These are phyloP conservation scores for Phenoliferia sp. DNA, from an alignment of 1,284 basidiomycete genomes.

Conservation along the genomic window DNA sequence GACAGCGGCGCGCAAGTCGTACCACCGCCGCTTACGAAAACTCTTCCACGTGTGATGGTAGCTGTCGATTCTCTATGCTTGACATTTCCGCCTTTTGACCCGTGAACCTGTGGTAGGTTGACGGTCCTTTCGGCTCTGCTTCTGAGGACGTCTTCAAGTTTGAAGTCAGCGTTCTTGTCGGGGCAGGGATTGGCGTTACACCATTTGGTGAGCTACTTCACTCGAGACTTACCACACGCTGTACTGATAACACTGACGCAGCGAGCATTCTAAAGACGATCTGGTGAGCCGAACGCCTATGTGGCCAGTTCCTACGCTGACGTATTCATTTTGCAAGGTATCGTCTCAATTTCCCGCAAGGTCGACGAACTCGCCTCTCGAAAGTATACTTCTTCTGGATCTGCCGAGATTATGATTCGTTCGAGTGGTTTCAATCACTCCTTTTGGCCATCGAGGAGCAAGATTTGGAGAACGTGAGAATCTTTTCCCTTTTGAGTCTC, in stretches of 20 bases:
- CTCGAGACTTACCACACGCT: too few relatives aligned
- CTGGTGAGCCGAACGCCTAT: constrained; percentile 49
- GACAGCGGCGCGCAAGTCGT: constrained; percentile 53
- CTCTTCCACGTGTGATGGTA: constrained; percentile 81
- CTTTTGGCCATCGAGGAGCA: constrained; percentile 86
- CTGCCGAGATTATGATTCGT: constrained; percentile 45
- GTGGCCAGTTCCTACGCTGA: neutral
- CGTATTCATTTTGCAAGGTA: constrained; percentile 46
- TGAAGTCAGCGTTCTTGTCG: constrained; percentile 76
- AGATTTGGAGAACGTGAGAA: constrained; percentile 59
- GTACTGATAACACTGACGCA: too few relatives aligned
- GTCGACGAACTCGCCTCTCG: constrained; percentile 34
- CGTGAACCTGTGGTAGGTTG: constrained; percentile 17
- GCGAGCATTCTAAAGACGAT: constrained; percentile 78
- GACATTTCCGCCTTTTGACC: neutral
- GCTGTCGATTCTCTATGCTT: neutral
- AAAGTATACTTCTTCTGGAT: constrained; percentile 44
- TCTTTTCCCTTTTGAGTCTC: neutral
- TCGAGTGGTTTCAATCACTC: constrained; percentile 91
- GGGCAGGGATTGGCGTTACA: constrained; percentile 83
- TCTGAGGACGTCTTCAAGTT: constrained; percentile 46
- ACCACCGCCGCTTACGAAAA: constrained; percentile 61
- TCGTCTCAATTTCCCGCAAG: constrained; percentile 66
- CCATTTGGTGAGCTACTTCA: constrained; percentile 91
- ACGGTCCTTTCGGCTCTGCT: constrained; percentile 38